phyloP scores from a whole-genome alignment of 306 rosid species.

The Quercus robur region DNA sequence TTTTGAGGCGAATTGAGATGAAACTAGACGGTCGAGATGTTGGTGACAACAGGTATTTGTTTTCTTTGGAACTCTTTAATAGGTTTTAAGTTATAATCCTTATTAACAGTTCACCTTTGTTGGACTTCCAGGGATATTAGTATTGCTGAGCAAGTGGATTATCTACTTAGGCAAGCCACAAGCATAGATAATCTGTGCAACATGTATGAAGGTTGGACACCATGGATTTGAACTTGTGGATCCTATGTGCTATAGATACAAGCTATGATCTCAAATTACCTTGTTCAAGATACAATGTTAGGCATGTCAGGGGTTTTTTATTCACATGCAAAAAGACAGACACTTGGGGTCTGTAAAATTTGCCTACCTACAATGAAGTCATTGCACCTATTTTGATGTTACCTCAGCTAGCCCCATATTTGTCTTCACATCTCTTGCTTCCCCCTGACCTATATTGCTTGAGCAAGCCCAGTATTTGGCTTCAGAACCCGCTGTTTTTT shows the following conservation, averaged over 20 bases:
- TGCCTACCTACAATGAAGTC: constrained; percentile 17
- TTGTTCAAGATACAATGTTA: constrained; percentile 13
- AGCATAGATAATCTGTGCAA: constrained; percentile 91
- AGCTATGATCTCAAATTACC: constrained; percentile 16
- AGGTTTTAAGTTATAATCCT: constrained; percentile 5
- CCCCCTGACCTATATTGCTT: neutral
- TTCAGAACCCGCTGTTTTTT: neutral
- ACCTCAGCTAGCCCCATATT: constrained; percentile 16
- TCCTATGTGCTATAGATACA: constrained; percentile 14
- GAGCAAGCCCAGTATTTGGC: neutral
- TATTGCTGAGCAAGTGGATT: constrained; percentile 84
- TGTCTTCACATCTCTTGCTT: constrained; percentile 1
- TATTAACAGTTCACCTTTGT: constrained; percentile 20
- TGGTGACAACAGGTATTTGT: constrained; percentile 61
- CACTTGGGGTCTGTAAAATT: constrained; percentile 15
- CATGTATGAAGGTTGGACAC: constrained; percentile 99
- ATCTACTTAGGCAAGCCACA: constrained; percentile 89
- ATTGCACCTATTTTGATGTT: constrained; percentile 2
- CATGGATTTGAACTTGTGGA: constrained; percentile 78
- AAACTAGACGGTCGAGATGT: constrained; percentile 83
- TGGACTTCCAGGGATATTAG: constrained; percentile 67
- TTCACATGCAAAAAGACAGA: constrained; percentile 13
- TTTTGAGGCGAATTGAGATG: constrained; percentile 83
- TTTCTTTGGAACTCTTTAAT: constrained; percentile 19
- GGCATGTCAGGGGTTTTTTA: constrained; percentile 10